These are phyloP conservation scores for Flaveria brownii DNA, from an alignment of 129 eudicot species.

Conservation along the genomic window DNA sequence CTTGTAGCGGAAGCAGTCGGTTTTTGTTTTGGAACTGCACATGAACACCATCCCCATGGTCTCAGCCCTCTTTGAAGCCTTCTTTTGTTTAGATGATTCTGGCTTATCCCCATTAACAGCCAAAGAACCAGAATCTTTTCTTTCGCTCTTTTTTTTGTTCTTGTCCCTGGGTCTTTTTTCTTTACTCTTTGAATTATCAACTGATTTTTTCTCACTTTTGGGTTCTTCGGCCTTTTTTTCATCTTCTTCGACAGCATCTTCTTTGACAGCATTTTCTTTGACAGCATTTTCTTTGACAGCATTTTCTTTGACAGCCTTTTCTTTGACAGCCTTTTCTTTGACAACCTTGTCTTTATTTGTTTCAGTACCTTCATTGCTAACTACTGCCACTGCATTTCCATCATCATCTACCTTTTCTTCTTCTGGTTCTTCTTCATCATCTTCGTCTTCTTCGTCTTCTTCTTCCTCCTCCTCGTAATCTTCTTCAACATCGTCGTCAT, in stretches of 20 bases:
- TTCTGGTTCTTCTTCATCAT: neutral
- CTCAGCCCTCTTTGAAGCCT: slow-evolving; percentile 49
- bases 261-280: slow-evolving; percentile 12
- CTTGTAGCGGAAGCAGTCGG: slow-evolving; percentile 80
- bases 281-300: slow-evolving; percentile 10
- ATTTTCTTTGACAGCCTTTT: too few species aligned
- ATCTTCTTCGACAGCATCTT: slow-evolving; percentile 4
- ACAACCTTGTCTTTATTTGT: neutral
- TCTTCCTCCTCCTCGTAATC: slow-evolving; percentile 30
- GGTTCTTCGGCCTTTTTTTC: slow-evolving; percentile 28
- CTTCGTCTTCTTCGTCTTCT: slow-evolving; percentile 15
- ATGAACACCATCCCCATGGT: slow-evolving; percentile 96
- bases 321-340: too few species aligned
- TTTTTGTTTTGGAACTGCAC: slow-evolving; percentile 91
- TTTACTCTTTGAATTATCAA: slow-evolving; percentile 32
- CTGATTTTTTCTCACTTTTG: slow-evolving; percentile 33
- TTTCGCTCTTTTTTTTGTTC: slow-evolving; percentile 28
- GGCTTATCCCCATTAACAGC: slow-evolving; percentile 36
- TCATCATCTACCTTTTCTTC: slow-evolving; percentile 14
- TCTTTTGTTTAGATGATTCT: slow-evolving; percentile 46
- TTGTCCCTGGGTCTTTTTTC: slow-evolving; percentile 36
- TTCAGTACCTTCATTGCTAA: slow-evolving; percentile 16
- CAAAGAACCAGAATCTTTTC: slow-evolving; percentile 18
- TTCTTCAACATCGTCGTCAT: slow-evolving; percentile 15
- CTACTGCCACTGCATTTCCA: slow-evolving; percentile 30